A percentile compares a stretch with the other conserved stretches of the same genome.
phyloP scores from a whole-genome alignment of 441 rosid genomes.

The Pelargonium exstipulatum region DNA sequence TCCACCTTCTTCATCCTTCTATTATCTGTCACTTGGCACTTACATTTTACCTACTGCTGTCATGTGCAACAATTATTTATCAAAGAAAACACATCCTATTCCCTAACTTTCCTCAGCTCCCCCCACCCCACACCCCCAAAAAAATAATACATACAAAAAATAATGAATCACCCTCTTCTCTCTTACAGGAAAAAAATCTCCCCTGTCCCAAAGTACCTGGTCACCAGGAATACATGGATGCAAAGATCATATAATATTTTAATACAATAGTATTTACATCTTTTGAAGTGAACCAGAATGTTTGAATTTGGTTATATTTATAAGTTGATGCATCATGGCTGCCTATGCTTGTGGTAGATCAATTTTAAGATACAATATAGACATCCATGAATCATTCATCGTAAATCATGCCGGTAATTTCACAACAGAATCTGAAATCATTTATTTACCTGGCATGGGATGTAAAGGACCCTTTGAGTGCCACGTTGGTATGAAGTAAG shows the following conservation, averaged over 20 bases:
- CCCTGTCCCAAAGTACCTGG: background rate
- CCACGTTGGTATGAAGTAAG: slow-evolving; percentile 65
- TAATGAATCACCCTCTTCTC: background rate
- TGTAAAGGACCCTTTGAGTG: slow-evolving; percentile 82
- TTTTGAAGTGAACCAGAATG: background rate
- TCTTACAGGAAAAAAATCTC: background rate
- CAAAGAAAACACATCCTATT: background rate
- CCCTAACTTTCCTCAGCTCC: background rate
- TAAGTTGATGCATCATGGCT: background rate
- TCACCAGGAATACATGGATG: background rate
- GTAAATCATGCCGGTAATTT: too few species aligned
- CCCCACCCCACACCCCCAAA: too few species aligned
- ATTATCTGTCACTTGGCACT: background rate
- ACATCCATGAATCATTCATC: too few species aligned
- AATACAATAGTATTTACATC: background rate
- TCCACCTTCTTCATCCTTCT: background rate
- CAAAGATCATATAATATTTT: background rate
- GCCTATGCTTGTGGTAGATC: background rate
- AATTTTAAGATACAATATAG: background rate
- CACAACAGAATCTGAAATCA: background rate
- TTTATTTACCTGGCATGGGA: slow-evolving; percentile 86
- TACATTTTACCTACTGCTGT: background rate
- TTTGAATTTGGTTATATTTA: background rate
- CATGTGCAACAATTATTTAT: background rate
- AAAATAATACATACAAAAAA: background rate